phyloP scores from a whole-genome alignment of 2,329 filamentous ascomycete species.

The Elsinoe arachidis region DNA sequence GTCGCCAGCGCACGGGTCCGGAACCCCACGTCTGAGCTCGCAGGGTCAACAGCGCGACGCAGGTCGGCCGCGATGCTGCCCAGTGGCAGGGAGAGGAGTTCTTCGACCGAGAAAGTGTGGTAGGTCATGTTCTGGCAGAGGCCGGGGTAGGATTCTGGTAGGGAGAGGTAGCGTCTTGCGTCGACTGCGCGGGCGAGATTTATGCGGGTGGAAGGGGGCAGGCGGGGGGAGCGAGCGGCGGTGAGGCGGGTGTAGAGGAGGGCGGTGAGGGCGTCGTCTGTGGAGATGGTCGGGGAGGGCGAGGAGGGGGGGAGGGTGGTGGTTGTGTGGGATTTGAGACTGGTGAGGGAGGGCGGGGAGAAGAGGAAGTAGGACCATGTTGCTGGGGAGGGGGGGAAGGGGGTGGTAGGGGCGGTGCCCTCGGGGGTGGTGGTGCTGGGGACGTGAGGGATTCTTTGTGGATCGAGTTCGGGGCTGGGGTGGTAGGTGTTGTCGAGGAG shows the following conservation, averaged over 20 bases:
- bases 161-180: constrained; percentile 34
- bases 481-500: constrained; percentile 32
- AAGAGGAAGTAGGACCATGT: constrained; percentile 42
- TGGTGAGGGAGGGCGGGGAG: constrained; percentile 27
- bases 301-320: constrained; percentile 15
- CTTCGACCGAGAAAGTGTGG: constrained; percentile 25
- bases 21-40: constrained; percentile 29
- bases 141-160: constrained; percentile 41
- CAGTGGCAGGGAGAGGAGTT: constrained; percentile 25
- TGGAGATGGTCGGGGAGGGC: constrained; percentile 37
- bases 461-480: constrained; percentile 28
- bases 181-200: constrained; percentile 44
- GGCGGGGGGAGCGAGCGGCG: constrained; percentile 33
- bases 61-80: constrained; percentile 31
- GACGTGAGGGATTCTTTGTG: not conserved
- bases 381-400: constrained; percentile 17
- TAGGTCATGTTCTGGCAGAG: constrained; percentile 42
- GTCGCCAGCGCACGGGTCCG: constrained; percentile 37
- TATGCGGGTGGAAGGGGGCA: constrained; percentile 21
- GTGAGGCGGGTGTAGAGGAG: constrained; percentile 43
- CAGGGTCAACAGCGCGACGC: constrained; percentile 32
- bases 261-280: constrained; percentile 46
- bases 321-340: constrained; percentile 36
- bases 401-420: constrained; percentile 16
- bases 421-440: constrained; percentile 22